Evolutionary conservation across 352 stramenopile genomes (phyloP), one percentile per base, ranked within the genome.

Genomic region (Globisporangium camurandrum): DNA sequence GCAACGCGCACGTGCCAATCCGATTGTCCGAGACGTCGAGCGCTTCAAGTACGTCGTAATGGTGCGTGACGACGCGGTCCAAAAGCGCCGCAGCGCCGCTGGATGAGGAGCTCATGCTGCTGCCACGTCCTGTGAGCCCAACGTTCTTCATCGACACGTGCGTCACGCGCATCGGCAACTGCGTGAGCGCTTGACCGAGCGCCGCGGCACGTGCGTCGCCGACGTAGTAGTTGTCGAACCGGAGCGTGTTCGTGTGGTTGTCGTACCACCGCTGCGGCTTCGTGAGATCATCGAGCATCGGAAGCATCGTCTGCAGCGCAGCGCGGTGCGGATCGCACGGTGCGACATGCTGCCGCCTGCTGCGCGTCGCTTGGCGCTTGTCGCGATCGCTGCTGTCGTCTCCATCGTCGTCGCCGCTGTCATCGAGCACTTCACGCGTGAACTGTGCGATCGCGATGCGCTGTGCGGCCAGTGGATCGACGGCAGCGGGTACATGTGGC

Each of bases 191-290:
- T 24, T 76, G 58, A 1, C 78, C 78, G 26, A 89, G 61, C 0
- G 78, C 75, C 27, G 86, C 69, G 1, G 78, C 75, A 1, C 75
- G 70, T 39, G 80, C 67, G 49, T 87, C 75, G 8, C 78, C 75
- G 46, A 89, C 80, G 54, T 81, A 89, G 50, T 87, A 89, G 51
- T 89, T 86, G 56, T 81, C 69, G 37, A 79, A 89, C 0, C 64
- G 54, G 12, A 89, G 65, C 6, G 62, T 46, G 31, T 75, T 72
- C 0, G 50, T 64, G 17, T 51, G 49, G 24, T 37, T 43, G 26
- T 86, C 68, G 31, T 85, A 86, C n/a, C n/a, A n/a, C n/a, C n/a
- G n/a, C n/a, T n/a, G n/a, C n/a, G n/a, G n/a, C n/a, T n/a, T n/a
- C n/a, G n/a, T n/a, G n/a, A n/a, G n/a, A n/a, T n/a, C n/a, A n/a